Evolutionary conservation across 148 eudicot species (phyloP), one percentile per base, ranked within the genome.

Genomic region (Polygonum maritimum): DNA sequence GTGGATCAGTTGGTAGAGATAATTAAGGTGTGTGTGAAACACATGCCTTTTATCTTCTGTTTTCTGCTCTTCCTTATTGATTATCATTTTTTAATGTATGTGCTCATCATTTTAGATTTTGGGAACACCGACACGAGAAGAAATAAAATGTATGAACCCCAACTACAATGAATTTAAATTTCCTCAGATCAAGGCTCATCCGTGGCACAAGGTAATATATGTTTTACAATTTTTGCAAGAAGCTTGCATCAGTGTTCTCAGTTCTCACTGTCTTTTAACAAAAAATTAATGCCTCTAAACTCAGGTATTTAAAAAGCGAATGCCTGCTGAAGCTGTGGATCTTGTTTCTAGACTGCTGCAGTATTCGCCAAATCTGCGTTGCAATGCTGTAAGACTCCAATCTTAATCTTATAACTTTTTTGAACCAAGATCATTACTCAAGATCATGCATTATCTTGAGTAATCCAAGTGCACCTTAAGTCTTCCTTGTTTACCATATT

Each of bases 1-100:
- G 97, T 92, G 76, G 99, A 95, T 84, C 99, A 95, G 83, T 89
- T 92, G 76, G 97, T 92, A 65, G 99, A 95, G 76, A 91, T 95
- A 33, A 92, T 95, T 58, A 95, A 95, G 97, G 99, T 91, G 31
- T 40, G 31, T 40, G 48, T 47, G 38, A 22, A 71, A n/a, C 31
- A 22, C 18, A 19, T 73, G 39, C 21, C 13, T 36, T 38, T 5
- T 9, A 9, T 60, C 14, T 60, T 60, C 21, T n/a, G 18, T 60
- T 15, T 5, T 65, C 9, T 36, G 19, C 11, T 67, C n/a, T 11
- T 38, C 2, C 7, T 63, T 38, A 14, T 16, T 67, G 4, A 36
- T 67, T 5, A 35, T 55, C 31, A 5, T 19, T 35, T 35, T 15
- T 33, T 14, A 67, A 67, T 38, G 21, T 67, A 7, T 35, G 45